Evolutionary conservation across 768 basidiomycete species (phyloP).

Genomic region (Boletus insuetus): DNA sequence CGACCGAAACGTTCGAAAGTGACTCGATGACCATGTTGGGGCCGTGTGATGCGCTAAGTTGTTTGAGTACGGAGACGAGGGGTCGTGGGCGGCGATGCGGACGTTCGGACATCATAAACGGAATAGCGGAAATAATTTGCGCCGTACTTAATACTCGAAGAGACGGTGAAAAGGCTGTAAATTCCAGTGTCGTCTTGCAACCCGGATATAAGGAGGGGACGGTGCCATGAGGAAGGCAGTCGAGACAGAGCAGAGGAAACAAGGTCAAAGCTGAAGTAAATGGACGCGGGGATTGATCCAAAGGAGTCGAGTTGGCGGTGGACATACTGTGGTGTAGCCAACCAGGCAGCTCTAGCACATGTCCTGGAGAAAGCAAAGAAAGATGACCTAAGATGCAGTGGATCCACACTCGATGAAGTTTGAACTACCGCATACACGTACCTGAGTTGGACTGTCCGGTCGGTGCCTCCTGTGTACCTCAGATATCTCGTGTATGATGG

Average conservation of each 20-base stretch:
- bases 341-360: not conserved
- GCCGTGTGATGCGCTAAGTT: slow-evolving; percentile 28
- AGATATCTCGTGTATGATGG: not conserved
- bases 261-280: slow-evolving; percentile 4
- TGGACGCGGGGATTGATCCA: slow-evolving; percentile 9
- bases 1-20: slow-evolving; percentile 40
- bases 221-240: slow-evolving; percentile 10
- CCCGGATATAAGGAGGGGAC: slow-evolving; percentile 16
- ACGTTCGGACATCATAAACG: slow-evolving; percentile 38
- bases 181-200: slow-evolving; percentile 28
- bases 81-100: slow-evolving; percentile 36
- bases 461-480: not conserved
- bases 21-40: slow-evolving; percentile 31
- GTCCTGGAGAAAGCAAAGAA: not conserved
- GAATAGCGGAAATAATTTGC: slow-evolving; percentile 43
- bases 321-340: not conserved
- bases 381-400: not conserved
- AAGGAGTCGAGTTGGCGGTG: slow-evolving; percentile 1
- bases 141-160: slow-evolving; percentile 34
- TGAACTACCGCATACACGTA: slow-evolving; percentile 18
- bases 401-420: not conserved
- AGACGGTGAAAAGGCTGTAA: slow-evolving; percentile 38
- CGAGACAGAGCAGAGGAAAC: slow-evolving; percentile 22
- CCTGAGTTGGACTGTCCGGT: slow-evolving; percentile 16
- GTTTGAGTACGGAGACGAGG: slow-evolving; percentile 37